Conservation (phyloP, 2,329 filamentous ascomycete genomes). For the Penicillium verrucosum region DNA sequence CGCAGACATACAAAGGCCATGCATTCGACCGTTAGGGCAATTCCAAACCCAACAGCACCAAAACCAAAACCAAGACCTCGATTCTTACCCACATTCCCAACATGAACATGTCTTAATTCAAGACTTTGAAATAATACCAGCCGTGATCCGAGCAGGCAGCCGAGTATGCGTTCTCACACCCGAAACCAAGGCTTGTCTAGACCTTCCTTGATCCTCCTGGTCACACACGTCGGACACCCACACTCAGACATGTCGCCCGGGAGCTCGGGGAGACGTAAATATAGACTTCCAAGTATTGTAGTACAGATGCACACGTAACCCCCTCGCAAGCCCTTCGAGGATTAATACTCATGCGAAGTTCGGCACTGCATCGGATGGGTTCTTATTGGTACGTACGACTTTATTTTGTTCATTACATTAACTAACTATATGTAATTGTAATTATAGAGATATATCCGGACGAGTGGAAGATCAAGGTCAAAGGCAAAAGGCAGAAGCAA, state of each 20-base stretch:
- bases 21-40: background rate
- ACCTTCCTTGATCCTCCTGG: background rate
- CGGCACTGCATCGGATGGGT: background rate
- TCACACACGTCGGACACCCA: slow-evolving; percentile 1
- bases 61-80: background rate
- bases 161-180: background rate
- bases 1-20: background rate
- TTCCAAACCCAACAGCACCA: background rate
- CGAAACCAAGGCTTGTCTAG: background rate
- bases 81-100: background rate
- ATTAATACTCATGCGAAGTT: background rate
- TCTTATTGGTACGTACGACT: background rate
- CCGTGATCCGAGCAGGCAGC: background rate
- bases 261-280: background rate
- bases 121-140: background rate
- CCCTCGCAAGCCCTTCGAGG: background rate
- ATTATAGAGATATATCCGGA: background rate
- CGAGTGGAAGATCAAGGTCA: background rate
- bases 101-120: background rate
- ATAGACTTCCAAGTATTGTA: background rate
- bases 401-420: no score
- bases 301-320: slow-evolving; percentile 6
- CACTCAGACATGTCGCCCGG: background rate
- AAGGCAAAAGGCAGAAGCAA: background rate
- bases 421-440: background rate